Evolutionary conservation across 257 asterid species (phyloP).

Genomic region (Solanum appendiculatum): DNA sequence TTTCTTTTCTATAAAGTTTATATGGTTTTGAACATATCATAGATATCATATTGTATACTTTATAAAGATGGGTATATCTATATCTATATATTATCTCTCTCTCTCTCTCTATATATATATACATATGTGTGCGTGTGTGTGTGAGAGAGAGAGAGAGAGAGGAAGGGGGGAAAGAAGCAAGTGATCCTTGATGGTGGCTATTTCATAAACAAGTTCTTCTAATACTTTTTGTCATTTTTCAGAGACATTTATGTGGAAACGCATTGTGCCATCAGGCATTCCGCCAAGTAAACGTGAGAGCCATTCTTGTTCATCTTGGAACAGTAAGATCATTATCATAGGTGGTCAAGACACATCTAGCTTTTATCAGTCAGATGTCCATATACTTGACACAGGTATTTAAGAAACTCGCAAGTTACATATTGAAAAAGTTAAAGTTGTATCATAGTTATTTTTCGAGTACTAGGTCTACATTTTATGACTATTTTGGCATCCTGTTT

Average conservation of each 20-base stretch:
- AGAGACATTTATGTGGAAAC: constrained; percentile 82
- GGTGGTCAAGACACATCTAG: constrained; percentile 89
- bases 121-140: neutral
- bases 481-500: constrained; percentile 16
- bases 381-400: constrained; percentile 93
- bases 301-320: constrained; percentile 95
- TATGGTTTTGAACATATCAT: neutral
- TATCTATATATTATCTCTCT: neutral
- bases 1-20: neutral
- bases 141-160: neutral
- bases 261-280: constrained; percentile 76
- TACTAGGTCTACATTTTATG: constrained; percentile 3
- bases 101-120: neutral
- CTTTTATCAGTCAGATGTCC: constrained; percentile 86
- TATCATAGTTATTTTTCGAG: constrained; percentile 1
- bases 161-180: too few relatives aligned
- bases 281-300: constrained; percentile 95
- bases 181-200: neutral
- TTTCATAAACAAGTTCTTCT: neutral
- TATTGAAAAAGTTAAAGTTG: neutral
- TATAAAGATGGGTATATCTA: neutral
- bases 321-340: constrained; percentile 74
- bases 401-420: neutral
- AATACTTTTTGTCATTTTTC: constrained; percentile 20
- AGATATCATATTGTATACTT: neutral